Evolutionary conservation across 139 green algal genomes (phyloP).

Genomic region (Tetraselmis striata): DNA sequence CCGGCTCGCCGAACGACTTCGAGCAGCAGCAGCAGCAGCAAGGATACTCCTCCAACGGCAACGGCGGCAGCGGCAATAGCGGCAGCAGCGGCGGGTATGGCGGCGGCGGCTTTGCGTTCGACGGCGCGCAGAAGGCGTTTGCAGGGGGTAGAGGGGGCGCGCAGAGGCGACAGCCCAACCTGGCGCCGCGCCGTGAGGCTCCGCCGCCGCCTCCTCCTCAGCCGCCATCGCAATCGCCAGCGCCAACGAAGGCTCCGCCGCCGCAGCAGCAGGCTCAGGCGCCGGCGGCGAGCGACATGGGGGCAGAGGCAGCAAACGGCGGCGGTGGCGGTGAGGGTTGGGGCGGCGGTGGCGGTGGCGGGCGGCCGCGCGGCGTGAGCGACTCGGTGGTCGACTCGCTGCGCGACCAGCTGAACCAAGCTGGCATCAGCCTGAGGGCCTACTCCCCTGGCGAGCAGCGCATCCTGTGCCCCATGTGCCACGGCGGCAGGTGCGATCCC

Average conservation of each 20-base stretch:
- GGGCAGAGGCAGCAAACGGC: not conserved
- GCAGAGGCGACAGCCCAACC: not conserved
- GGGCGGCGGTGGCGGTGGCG: not conserved
- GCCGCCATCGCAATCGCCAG: not conserved
- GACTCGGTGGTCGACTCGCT: not conserved
- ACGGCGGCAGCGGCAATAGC: not conserved
- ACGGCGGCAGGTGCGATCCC: conserved; percentile 1
- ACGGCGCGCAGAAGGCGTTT: not conserved
- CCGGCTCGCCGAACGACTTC: not conserved
- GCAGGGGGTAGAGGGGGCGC: not conserved
- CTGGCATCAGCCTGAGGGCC: conserved; percentile 1
- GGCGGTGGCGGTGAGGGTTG: not conserved
- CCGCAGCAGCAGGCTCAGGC: too few species aligned
- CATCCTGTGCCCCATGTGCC: conserved; percentile 10
- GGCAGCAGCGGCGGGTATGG: not conserved
- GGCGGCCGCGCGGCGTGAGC: not conserved
- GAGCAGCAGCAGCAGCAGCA: not conserved
- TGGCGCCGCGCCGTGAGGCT: too few species aligned
- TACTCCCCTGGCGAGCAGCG: conserved; percentile 6
- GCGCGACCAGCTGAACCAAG: not conserved
- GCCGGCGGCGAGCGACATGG: not conserved
- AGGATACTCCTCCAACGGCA: not conserved
- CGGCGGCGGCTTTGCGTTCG: not conserved
- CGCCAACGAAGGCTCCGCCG: too few species aligned
- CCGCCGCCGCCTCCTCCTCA: too few species aligned